These are phyloP conservation scores for Ophioceras dolichostomum DNA, from an alignment of 2,329 filamentous ascomycete species.

Conservation along the genomic window DNA sequence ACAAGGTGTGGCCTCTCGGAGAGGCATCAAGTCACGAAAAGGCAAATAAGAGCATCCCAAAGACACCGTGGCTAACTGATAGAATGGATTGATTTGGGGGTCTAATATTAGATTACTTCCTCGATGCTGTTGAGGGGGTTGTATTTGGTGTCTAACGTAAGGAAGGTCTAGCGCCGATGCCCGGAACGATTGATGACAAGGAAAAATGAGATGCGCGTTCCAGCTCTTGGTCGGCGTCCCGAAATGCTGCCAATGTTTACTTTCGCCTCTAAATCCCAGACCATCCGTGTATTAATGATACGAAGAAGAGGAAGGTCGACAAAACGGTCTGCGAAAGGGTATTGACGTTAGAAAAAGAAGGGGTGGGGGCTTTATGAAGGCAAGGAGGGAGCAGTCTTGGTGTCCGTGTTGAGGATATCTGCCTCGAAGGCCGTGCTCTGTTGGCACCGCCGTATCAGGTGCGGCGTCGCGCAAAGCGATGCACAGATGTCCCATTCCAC, in stretches of 20 bases:
- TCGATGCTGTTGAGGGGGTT: no score
- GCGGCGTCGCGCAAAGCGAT: constrained; percentile 8
- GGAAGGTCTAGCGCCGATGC: no score
- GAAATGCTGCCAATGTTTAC: neutral
- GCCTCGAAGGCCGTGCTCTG: neutral
- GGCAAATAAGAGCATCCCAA: no score
- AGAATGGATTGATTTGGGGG: no score
- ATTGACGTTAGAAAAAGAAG: neutral
- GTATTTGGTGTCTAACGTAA: no score
- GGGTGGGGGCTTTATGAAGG: neutral
- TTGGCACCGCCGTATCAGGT: neutral
- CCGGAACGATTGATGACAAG: no score
- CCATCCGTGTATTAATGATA: neutral
- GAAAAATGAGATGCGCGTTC: neutral
- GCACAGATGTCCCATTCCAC: constrained; percentile 25
- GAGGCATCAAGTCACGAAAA: no score
- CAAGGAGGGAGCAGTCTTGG: neutral
- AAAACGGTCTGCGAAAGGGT: no score
- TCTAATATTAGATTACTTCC: no score
- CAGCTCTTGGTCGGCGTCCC: neutral
- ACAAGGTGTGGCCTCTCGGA: no score
- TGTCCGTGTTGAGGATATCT: neutral
- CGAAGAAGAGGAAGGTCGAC: no score
- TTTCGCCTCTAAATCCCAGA: neutral
- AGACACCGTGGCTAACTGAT: no score